Conservation (phyloP, 768 basidiomycete species). For the Xerocomellus intermedius region DNA sequence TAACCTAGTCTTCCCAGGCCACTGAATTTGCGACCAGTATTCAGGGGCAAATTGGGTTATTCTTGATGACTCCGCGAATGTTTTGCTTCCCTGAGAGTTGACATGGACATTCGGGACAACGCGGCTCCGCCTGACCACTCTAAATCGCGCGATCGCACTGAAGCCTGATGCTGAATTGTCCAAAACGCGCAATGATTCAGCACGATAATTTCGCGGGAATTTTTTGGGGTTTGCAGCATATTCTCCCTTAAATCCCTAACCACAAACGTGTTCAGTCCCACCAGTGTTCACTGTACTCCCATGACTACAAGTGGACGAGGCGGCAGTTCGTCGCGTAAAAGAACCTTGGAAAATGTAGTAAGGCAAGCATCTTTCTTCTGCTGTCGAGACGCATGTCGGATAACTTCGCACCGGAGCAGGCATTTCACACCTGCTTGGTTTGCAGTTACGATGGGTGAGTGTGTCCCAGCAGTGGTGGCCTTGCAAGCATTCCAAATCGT, state of each 20-base stretch:
- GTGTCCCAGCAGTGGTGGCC: not conserved
- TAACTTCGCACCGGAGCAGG: constrained; percentile 20
- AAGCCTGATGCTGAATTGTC: too few relatives aligned
- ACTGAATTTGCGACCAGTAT: not conserved
- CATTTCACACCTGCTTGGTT: constrained; percentile 60
- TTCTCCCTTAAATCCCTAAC: not conserved
- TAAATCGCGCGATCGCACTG: too few relatives aligned
- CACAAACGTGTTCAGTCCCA: not conserved
- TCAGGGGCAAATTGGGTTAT: not conserved
- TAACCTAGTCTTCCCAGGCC: not conserved
- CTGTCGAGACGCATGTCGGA: not conserved
- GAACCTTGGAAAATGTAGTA: constrained; percentile 36
- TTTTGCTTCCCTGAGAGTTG: too few relatives aligned
- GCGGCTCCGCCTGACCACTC: too few relatives aligned
- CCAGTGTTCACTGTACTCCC: not conserved
- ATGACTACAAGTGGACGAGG: not conserved
- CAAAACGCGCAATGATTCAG: too few relatives aligned
- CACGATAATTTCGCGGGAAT: too few relatives aligned
- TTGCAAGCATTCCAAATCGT: not conserved
- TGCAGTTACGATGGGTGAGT: constrained; percentile 52
- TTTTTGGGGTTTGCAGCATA: too few relatives aligned
- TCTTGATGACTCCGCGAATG: not conserved
- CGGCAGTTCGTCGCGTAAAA: constrained; percentile 11
- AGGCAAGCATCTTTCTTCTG: constrained; percentile 24
- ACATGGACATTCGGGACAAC: too few relatives aligned